A percentile compares a stretch with the other conserved stretches of the same genome.
These are phyloP conservation scores for Lodderomyces margitis DNA, from an alignment of 1,139 yeast genomes.

Conservation along the genomic window DNA sequence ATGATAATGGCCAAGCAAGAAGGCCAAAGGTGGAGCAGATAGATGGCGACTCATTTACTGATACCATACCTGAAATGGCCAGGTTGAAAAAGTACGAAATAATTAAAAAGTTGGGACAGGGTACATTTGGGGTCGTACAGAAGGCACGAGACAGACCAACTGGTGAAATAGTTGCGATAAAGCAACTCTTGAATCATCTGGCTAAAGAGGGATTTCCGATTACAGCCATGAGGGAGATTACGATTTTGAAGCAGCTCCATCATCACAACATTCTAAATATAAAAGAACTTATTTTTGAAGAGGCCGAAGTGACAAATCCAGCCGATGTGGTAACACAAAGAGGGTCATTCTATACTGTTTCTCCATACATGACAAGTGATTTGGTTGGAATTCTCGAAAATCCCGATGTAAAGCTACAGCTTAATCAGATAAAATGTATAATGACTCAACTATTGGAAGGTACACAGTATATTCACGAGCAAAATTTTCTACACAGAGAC, in stretches of 20 bases:
- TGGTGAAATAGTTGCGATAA: conserved; percentile 50
- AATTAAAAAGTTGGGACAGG: conserved; percentile 44
- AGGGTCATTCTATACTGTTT: conserved; percentile 76
- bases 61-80: conserved; percentile 28
- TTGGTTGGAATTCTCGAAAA: conserved; percentile 89
- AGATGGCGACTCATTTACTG: neutral
- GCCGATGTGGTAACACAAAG: conserved; percentile 37
- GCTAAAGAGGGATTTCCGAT: conserved; percentile 93
- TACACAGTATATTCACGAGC: conserved; percentile 74
- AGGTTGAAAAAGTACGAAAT: conserved; percentile 32
- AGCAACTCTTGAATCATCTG: conserved; percentile 77
- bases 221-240: conserved; percentile 91
- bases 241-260: conserved; percentile 68
- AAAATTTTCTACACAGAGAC: conserved; percentile 78
- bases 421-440: conserved; percentile 79
- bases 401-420: conserved; percentile 59
- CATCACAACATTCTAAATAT: conserved; percentile 75
- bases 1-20: neutral
- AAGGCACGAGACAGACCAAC: conserved; percentile 35
- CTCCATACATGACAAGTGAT: conserved; percentile 93
- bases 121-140: conserved; percentile 51
- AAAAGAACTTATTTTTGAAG: conserved; percentile 78
- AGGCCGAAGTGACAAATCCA: conserved; percentile 38
- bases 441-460: conserved; percentile 79
- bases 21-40: neutral